Conservation (phyloP, 2,329 filamentous ascomycete genomes). For the Mollisia scopiformis region DNA sequence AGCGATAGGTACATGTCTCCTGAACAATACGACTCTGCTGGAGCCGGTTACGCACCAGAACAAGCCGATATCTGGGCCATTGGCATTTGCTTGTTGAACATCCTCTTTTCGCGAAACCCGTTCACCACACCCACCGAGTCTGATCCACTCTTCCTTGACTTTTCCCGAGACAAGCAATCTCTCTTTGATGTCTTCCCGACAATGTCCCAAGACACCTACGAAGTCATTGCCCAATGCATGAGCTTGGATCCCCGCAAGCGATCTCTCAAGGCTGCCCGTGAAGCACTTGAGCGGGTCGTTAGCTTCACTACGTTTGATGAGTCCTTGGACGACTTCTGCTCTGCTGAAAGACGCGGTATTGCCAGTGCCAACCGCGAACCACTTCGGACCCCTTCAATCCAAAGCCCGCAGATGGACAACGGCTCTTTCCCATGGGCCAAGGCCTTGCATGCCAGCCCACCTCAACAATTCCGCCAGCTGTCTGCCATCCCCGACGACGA, state of each 20-base stretch:
- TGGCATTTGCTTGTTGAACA: slow-evolving; percentile 94
- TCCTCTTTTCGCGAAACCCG: slow-evolving; percentile 94
- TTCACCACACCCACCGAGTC: slow-evolving; percentile 88
- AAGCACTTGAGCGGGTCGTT: slow-evolving; percentile 77
- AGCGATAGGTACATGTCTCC: slow-evolving; percentile 99
- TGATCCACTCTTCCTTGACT: slow-evolving; percentile 94
- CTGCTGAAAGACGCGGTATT: slow-evolving; percentile 74
- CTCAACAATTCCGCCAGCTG: slow-evolving; percentile 75
- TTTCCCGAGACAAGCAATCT: slow-evolving; percentile 89
- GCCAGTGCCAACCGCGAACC: slow-evolving; percentile 92
- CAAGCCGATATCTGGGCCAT: slow-evolving; percentile 97
- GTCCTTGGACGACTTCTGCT: slow-evolving; percentile 89
- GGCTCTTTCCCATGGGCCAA: slow-evolving; percentile 96
- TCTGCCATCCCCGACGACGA: slow-evolving; percentile 81
- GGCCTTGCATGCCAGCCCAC: slow-evolving; percentile 77
- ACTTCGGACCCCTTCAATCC: slow-evolving; percentile 91
- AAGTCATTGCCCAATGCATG: slow-evolving; percentile 89
- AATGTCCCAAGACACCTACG: slow-evolving; percentile 98
- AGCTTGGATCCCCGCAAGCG: slow-evolving; percentile 89
- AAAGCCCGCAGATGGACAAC: slow-evolving; percentile 78
- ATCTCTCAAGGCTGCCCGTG: slow-evolving; percentile 76
- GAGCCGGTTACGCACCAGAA: slow-evolving; percentile 86
- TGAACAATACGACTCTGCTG: slow-evolving; percentile 91
- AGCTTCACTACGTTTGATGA: slow-evolving; percentile 96
- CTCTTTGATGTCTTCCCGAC: slow-evolving; percentile 97